Percentiles rank a stretch among this genome's conserved stretches.
These are phyloP conservation scores for Pythium dissotocum DNA, from an alignment of 352 stramenopile genomes.

Conservation along the genomic window DNA sequence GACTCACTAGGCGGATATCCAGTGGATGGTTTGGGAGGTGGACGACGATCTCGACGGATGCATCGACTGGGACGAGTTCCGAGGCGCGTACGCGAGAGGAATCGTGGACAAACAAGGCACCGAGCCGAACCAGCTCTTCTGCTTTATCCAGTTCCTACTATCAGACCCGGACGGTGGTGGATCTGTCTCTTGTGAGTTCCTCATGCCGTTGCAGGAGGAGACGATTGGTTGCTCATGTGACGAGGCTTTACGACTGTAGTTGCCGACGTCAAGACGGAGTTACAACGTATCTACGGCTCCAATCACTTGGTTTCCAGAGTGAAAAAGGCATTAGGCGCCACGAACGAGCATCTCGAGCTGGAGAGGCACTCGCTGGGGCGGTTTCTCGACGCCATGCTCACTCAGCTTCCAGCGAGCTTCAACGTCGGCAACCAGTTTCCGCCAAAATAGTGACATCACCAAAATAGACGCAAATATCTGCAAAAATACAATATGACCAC, in stretches of 20 bases:
- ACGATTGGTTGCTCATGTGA: not conserved
- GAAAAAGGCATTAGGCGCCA: slow-evolving; percentile 36
- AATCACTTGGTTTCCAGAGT: slow-evolving; percentile 44
- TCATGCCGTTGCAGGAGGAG: not conserved
- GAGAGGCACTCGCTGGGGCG: slow-evolving; percentile 50
- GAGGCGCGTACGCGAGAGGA: slow-evolving; percentile 90
- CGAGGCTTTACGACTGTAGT: slow-evolving; percentile 23
- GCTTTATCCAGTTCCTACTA: slow-evolving; percentile 94
- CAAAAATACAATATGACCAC: slow-evolving; percentile 1
- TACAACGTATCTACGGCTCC: slow-evolving; percentile 46
- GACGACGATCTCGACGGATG: slow-evolving; percentile 94
- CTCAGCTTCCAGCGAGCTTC: slow-evolving; percentile 42
- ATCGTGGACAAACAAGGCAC: slow-evolving; percentile 90
- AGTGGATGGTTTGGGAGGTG: slow-evolving; percentile 97
- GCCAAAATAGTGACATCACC: slow-evolving; percentile 14
- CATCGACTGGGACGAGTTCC: slow-evolving; percentile 93
- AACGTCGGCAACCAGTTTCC: slow-evolving; percentile 14
- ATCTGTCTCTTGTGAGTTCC: slow-evolving; percentile 70
- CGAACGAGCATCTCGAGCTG: slow-evolving; percentile 47
- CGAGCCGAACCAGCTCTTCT: slow-evolving; percentile 93
- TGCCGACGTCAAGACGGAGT: slow-evolving; percentile 46
- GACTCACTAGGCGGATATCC: slow-evolving; percentile 73
- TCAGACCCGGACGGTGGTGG: slow-evolving; percentile 90
- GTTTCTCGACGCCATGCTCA: slow-evolving; percentile 49
- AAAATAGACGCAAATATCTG: not conserved